Base-by-base conservation (phyloP, 176 grass and related monocot species). In the Elaeis guineensis region DNA sequence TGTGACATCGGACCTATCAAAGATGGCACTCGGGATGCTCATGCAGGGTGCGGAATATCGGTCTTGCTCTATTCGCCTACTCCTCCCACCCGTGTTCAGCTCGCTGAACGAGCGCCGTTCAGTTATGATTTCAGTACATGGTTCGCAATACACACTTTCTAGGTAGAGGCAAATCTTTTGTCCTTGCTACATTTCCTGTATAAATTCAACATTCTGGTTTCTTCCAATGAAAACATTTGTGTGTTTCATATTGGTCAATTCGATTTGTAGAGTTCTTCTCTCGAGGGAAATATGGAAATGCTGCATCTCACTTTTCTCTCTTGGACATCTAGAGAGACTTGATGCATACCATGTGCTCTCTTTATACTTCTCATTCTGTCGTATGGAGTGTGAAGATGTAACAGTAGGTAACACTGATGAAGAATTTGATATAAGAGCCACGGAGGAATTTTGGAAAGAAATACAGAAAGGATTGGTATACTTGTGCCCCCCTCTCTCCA, bases 391-490 rank as follows among this genome's bases (percentile, higher is more conserved):
- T 50, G 18, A 63, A 25, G 19, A 54, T 49, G 24, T 54, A 15
- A 39, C 52, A 59, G 51, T 18, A 64, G 50, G 30, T 64, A 62
- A 76, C 0, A 59, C 70, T 57, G 48, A 6, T 35, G 53, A 86
- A 24, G 62, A 67, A 66, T 84, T 87, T 54, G 67, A 81, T 69
- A 70, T 87, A 49, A 86, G 72, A 54, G 57, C 75, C 52, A 61
- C 57, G 50, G 69, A 76, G 55, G 86, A 82, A 56, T 90, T 95
- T 67, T 95, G 91, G 91, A 70, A 79, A 64, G 83, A 90, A 79
- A 58, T 95, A 24, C 86, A 68, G 64, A 77, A 63, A 71, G 91
- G 91, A 74, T 67, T 95, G 86, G 91, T 95, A 72, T 66, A 53
- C 21, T 24, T 62, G 77, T 84, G 30, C 35, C 35, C 1, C 9